These are phyloP conservation scores for Grosmannia clavigera DNA, from an alignment of 2,329 filamentous ascomycete genomes.

Conservation along the genomic window DNA sequence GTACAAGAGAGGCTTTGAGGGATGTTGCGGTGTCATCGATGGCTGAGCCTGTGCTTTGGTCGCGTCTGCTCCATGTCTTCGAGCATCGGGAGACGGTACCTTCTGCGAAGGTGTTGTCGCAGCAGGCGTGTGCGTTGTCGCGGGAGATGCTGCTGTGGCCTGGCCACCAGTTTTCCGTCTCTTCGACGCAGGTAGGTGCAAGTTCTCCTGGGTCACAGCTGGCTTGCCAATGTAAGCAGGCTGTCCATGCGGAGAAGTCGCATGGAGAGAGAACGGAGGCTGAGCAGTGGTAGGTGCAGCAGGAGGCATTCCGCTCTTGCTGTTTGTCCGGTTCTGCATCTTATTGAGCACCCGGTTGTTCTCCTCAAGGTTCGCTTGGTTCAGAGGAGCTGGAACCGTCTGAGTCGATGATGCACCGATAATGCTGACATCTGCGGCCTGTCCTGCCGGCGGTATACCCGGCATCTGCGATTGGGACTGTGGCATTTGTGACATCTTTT, in stretches of 20 bases:
- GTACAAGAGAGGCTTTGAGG: conserved; percentile 28
- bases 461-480: background rate
- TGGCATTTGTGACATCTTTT: conserved; percentile 10
- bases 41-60: conserved; percentile 7
- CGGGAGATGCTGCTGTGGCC: conserved; percentile 23
- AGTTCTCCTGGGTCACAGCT: conserved; percentile 37
- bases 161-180: conserved; percentile 37
- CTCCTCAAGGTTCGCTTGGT: conserved; percentile 38
- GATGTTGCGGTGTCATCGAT: conserved; percentile 13
- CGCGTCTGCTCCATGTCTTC: conserved; percentile 19
- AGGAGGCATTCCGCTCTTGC: conserved; percentile 36
- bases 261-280: conserved; percentile 43
- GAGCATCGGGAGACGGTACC: conserved; percentile 32
- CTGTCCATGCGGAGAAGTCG: conserved; percentile 45
- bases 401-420: background rate
- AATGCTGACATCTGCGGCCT: background rate
- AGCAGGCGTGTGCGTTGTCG: conserved; percentile 20
- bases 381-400: conserved; percentile 21
- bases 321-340: conserved; percentile 29
- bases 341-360: conserved; percentile 36
- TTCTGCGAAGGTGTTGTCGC: conserved; percentile 29
- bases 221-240: conserved; percentile 42
- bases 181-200: conserved; percentile 43
- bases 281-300: conserved; percentile 45
- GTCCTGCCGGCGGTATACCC: background rate